phyloP scores from a whole-genome alignment of 345 rosid genomes.

The Geranium brycei region DNA sequence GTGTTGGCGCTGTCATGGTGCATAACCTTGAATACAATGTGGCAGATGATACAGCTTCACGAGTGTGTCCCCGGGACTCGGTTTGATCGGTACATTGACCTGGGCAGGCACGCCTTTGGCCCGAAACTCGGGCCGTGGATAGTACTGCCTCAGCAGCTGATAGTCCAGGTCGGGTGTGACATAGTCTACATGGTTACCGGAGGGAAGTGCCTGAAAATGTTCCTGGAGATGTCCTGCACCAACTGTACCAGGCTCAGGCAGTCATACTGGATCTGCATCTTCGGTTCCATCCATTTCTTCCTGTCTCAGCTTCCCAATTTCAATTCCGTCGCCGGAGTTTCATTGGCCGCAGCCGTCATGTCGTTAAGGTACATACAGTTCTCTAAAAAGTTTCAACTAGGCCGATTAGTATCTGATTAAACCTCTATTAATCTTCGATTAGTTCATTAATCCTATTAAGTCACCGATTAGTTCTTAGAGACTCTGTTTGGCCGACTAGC shows the following conservation, averaged over 20 bases:
- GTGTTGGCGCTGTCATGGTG: conserved; percentile 61
- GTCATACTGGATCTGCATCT: conserved; percentile 82
- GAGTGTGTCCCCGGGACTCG: conserved; percentile 86
- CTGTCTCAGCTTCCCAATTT: conserved; percentile 89
- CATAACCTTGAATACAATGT: conserved; percentile 83
- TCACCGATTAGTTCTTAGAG: too few species aligned
- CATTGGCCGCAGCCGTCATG: conserved; percentile 90
- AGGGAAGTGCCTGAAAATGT: conserved; percentile 81
- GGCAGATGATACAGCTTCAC: conserved; percentile 95
- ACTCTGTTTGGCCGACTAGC: too few species aligned
- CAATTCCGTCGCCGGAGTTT: conserved; percentile 84
- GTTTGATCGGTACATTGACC: conserved; percentile 81
- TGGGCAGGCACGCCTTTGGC: conserved; percentile 78
- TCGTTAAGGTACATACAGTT: conserved; percentile 47
- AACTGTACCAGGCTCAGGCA: conserved; percentile 52
- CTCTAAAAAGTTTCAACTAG: too few species aligned
- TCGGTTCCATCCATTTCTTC: conserved; percentile 78
- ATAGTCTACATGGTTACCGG: conserved; percentile 99
- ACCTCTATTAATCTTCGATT: too few species aligned
- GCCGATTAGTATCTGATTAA: too few species aligned
- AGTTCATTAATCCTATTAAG: too few species aligned
- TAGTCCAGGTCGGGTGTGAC: conserved; percentile 82
- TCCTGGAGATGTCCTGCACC: conserved; percentile 61
- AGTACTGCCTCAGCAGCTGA: conserved; percentile 84
- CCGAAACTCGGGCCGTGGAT: conserved; percentile 73